A percentile compares a stretch with the other conserved stretches of the same genome.
These are phyloP conservation scores for Cardamine occulta DNA, from an alignment of 345 rosid species.

Conservation along the genomic window DNA sequence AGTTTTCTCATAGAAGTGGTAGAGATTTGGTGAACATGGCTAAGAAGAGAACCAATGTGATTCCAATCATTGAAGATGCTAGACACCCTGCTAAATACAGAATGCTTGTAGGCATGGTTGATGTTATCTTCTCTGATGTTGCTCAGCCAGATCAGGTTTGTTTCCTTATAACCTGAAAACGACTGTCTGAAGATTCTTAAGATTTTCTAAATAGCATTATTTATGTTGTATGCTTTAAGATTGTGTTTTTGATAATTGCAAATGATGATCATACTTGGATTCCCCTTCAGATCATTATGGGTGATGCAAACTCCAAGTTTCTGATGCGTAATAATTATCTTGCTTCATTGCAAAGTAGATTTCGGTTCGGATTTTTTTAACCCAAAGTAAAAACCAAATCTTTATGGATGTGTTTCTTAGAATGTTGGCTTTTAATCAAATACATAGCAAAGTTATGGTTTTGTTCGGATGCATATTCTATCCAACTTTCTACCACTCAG, in stretches of 20 bases:
- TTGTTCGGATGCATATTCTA: not conserved
- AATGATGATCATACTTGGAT: constrained; percentile 64
- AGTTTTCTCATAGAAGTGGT: constrained; percentile 97
- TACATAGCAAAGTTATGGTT: no score
- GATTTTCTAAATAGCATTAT: not conserved
- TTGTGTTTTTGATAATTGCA: constrained; percentile 36
- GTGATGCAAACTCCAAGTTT: constrained; percentile 67
- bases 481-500: not conserved
- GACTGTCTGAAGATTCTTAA: not conserved
- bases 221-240: not conserved
- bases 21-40: constrained; percentile 99
- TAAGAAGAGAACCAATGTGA: constrained; percentile 89
- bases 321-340: constrained; percentile 35
- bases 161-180: not conserved
- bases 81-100: constrained; percentile 97
- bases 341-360: not conserved
- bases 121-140: constrained; percentile 98
- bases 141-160: constrained; percentile 99
- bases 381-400: not conserved
- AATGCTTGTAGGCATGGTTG: constrained; percentile 99
- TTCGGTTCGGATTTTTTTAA: not conserved
- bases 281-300: constrained; percentile 71
- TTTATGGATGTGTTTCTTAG: no score
- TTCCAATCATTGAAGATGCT: constrained; percentile 98
- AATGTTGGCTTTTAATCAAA: no score